phyloP scores from a whole-genome alignment of 306 rosid species.

The Crotalaria pallida region DNA sequence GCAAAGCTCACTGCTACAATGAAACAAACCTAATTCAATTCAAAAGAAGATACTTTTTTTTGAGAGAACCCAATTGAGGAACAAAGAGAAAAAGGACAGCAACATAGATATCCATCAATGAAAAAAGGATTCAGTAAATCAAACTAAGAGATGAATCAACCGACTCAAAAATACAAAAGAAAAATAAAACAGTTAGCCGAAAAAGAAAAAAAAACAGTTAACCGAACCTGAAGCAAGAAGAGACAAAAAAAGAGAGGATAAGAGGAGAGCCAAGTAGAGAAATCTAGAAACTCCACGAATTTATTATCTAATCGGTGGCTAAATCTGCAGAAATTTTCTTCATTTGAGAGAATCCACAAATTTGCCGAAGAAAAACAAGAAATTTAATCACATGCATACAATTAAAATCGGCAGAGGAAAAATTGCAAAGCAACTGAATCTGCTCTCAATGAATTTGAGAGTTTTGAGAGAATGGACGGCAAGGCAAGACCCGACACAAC shows the following conservation, averaged over 20 bases:
- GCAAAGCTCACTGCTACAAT: neutral
- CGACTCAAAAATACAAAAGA: neutral
- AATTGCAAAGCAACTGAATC: constrained; percentile 4
- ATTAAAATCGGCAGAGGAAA: neutral
- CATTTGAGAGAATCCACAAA: neutral
- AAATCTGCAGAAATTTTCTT: constrained; percentile 24
- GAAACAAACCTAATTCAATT: constrained; percentile 7
- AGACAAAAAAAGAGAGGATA: constrained; percentile 29
- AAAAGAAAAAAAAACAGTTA: neutral
- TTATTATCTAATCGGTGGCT: constrained; percentile 14
- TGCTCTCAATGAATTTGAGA: neutral
- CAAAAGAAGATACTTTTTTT: neutral
- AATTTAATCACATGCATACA: neutral
- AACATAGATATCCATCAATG: constrained; percentile 7
- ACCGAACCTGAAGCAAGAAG: constrained; percentile 11
- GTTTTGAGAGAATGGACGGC: constrained; percentile 25
- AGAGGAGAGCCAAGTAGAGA: constrained; percentile 18
- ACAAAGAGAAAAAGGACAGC: neutral
- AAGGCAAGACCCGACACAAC: constrained; percentile 40
- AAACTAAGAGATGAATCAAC: neutral
- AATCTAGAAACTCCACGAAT: constrained; percentile 32
- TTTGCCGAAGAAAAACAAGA: neutral
- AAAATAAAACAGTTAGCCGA: neutral
- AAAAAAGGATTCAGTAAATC: constrained; percentile 1
- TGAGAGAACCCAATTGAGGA: constrained; percentile 14